Evolutionary conservation across 1,284 basidiomycete genomes (phyloP), one percentile per base, ranked within the genome.

Genomic region (Stereum hirsutum): DNA sequence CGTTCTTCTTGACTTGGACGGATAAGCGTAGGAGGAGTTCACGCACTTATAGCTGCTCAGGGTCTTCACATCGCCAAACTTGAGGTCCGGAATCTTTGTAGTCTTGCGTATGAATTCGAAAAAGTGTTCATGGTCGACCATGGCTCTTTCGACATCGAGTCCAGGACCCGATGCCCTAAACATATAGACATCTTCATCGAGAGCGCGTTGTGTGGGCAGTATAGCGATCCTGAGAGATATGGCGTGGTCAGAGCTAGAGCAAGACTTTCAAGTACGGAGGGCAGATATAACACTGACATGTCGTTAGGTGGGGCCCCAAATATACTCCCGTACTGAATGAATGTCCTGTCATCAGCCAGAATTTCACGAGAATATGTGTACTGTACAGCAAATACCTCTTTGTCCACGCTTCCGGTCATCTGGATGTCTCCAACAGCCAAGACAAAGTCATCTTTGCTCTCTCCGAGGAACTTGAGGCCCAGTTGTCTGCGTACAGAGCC

Each of bases 371-470:
- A 10, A 26, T 7, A 19, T 19, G 43, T 25, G 20, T 34, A 17
- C 25, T 38, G 30, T 10, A 45, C 28, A 11, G 39, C 15, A 40
- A 52, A 40, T 45, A 60, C 59, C 12, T 54, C 49, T 5, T 36
- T 35, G 23, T 50, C 48, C 5, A 59, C 23, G 2, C 58, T 57
- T 21, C 53, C 40, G n/a, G n/a, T n/a, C n/a, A 64, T 45, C 14
- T 54, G 42, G 6, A 62, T 49, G 41, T 66, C 64, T 5, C 53
- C 64, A 41, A 58, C 47, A 10, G 62, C 44, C 37, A 57, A 45
- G 6, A 52, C 53, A 15, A 61, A 51, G 3, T 41, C 35, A 19
- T 63, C 57, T 5, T n/a, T n/a, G n/a, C 51, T 57, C 28, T 58
- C 56, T 1, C 63, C 63, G 17, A 54, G 45, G 40, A 65, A 63